Percentiles rank a stretch among this genome's conserved stretches.
These are phyloP conservation scores for Physcomitrium patens DNA, from an alignment of 225 moss, liverwort and hornwort species.

Conservation along the genomic window DNA sequence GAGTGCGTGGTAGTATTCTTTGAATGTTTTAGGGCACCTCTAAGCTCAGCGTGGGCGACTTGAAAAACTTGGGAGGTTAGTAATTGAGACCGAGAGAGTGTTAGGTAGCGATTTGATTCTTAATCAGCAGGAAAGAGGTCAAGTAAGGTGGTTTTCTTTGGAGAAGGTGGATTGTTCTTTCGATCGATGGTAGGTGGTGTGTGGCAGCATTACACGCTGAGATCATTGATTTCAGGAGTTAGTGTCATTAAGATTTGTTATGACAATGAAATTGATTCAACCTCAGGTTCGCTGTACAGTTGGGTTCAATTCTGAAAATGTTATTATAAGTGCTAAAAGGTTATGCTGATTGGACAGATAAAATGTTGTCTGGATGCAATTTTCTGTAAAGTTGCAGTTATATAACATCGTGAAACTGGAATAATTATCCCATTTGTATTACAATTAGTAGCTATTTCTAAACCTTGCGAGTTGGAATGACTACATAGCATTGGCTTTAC, in stretches of 20 bases:
- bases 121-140: background rate
- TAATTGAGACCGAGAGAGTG: background rate
- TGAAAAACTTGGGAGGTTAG: slow-evolving; percentile 14
- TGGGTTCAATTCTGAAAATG: slow-evolving; percentile 2
- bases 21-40: slow-evolving; percentile 4
- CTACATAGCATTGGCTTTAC: background rate
- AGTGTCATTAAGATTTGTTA: background rate
- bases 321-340: slow-evolving; percentile 1
- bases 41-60: slow-evolving; percentile 6
- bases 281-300: slow-evolving; percentile 4
- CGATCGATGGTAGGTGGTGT: slow-evolving; percentile 3
- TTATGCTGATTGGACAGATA: background rate
- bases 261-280: background rate
- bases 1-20: background rate
- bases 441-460: background rate
- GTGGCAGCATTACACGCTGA: background rate
- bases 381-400: slow-evolving; percentile 2
- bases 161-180: slow-evolving; percentile 4
- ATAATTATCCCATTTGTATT: background rate
- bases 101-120: background rate
- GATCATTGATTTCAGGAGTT: slow-evolving; percentile 16
- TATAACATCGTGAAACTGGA: slow-evolving; percentile 4
- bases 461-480: slow-evolving; percentile 3
- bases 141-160: slow-evolving; percentile 1
- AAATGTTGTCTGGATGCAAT: background rate